Conservation (phyloP, 306 rosid genomes). For the Heteromeles arbutifolia region DNA sequence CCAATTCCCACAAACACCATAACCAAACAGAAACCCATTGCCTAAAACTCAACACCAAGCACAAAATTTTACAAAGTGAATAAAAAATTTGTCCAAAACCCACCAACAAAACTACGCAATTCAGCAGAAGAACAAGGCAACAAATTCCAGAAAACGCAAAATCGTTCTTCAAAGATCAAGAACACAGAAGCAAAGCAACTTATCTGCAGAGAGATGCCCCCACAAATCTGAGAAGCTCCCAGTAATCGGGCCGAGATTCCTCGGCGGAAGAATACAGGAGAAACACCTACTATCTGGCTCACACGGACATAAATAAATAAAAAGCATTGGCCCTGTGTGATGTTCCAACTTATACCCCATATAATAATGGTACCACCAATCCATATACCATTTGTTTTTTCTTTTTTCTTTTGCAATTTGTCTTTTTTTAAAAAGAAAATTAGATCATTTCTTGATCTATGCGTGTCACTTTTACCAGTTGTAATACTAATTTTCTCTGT, state of each 20-base stretch:
- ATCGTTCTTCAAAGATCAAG: conserved; percentile 5
- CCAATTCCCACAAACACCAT: conserved; percentile 14
- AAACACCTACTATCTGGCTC: conserved; percentile 11
- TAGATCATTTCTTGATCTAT: too few species aligned
- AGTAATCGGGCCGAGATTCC: conserved; percentile 21
- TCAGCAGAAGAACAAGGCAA: conserved; percentile 7
- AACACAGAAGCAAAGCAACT: conserved; percentile 24
- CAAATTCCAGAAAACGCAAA: neutral
- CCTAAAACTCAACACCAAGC: neutral
- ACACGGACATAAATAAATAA: neutral
- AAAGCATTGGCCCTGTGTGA: neutral
- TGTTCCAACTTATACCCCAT: neutral
- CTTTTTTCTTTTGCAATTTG: neutral
- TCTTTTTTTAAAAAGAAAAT: neutral
- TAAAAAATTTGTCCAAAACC: neutral
- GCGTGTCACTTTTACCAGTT: too few species aligned
- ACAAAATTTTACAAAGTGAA: neutral
- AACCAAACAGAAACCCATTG: conserved; percentile 13
- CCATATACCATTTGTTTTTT: neutral
- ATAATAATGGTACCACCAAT: neutral
- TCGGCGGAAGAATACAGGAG: conserved; percentile 21
- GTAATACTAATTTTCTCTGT: too few species aligned
- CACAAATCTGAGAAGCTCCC: conserved; percentile 26
- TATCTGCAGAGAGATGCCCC: conserved; percentile 25
- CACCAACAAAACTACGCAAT: neutral